Evolutionary conservation across 176 grass and related monocot species (phyloP), one percentile per base, ranked within the genome.

Genomic region (Bromus sterilis): DNA sequence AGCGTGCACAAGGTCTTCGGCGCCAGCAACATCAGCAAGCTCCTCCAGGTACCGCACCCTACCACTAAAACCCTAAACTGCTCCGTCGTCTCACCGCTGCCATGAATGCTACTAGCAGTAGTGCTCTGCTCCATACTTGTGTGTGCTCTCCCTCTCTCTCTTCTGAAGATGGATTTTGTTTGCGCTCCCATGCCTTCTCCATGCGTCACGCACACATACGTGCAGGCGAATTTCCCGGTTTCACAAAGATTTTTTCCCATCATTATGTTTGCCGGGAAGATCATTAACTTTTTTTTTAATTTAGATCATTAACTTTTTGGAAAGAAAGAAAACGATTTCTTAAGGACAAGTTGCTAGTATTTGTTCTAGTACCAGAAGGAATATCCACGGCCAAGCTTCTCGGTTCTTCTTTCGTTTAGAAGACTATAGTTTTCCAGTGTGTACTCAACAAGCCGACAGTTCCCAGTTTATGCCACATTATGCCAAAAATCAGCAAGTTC

Each of bases 11-110:
- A 89, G 86, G 89, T 97, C 55, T 93, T 97, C 77, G 94, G 94
- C 21, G 94, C 94, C 59, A 97, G 94, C 84, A 97, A 97, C 87
- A 89, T 97, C 81, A 97, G 94, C 94, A 97, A 97, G 83, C 91
- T 97, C 42, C 86, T 97, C 76, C 94, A 97, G 94, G 94, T 93
- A 46, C 13, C 9, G n/a, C n/a, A n/a, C n/a, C n/a, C n/a, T n/a
- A n/a, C n/a, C n/a, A n/a, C n/a, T n/a, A n/a, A n/a, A n/a, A n/a
- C n/a, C n/a, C n/a, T n/a, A n/a, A n/a, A n/a, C n/a, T n/a, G n/a
- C n/a, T n/a, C n/a, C n/a, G n/a, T n/a, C n/a, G n/a, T n/a, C n/a
- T n/a, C n/a, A n/a, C 35, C 35, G 10, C 63, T 18, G 11, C 21
- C 33, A n/a, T 36, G 5, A 4, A 66, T 12, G 32, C 32, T 59